A percentile compares a stretch with the other conserved stretches of the same genome.
phyloP scores from a whole-genome alignment of 352 stramenopile species.

The Pythium periplocum region DNA sequence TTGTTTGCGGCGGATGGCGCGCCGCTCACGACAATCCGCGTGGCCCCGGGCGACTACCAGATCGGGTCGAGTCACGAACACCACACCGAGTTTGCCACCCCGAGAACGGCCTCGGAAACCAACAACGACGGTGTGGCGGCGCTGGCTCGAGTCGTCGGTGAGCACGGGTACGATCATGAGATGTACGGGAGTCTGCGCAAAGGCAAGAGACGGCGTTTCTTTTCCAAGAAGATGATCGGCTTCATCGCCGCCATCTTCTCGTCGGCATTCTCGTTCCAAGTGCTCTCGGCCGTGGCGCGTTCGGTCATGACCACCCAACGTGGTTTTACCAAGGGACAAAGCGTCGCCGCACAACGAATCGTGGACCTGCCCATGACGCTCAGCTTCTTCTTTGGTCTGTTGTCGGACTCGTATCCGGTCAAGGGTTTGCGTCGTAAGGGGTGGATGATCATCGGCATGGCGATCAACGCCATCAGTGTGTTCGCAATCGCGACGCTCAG shows the following conservation, averaged over 20 bases:
- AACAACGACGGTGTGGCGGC: too few species aligned
- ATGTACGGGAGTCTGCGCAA: constrained; percentile 65
- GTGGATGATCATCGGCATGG: constrained; percentile 86
- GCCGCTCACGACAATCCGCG: too few species aligned
- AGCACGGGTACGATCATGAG: constrained; percentile 73
- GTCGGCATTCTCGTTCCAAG: constrained; percentile 65
- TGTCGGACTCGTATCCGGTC: constrained; percentile 90
- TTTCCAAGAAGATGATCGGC: constrained; percentile 57
- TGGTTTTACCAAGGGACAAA: constrained; percentile 31
- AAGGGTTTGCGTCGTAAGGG: constrained; percentile 85
- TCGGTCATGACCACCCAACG: constrained; percentile 56
- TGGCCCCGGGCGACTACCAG: too few species aligned
- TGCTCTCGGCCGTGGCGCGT: constrained; percentile 38
- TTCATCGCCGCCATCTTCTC: constrained; percentile 60
- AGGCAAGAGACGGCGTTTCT: constrained; percentile 45
- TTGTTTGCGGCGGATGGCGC: too few species aligned
- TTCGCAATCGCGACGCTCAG: constrained; percentile 53
- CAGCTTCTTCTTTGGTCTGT: constrained; percentile 85
- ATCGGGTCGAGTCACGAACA: too few species aligned
- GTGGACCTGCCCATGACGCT: constrained; percentile 85
- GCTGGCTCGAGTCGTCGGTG: constrained; percentile 29
- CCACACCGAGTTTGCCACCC: too few species aligned
- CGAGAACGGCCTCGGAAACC: too few species aligned
- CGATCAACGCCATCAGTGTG: constrained; percentile 55
- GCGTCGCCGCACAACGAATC: constrained; percentile 41